Evolutionary conservation across 176 grass and related monocot genomes (phyloP).

Genomic region (Bothriochloa decipiens): DNA sequence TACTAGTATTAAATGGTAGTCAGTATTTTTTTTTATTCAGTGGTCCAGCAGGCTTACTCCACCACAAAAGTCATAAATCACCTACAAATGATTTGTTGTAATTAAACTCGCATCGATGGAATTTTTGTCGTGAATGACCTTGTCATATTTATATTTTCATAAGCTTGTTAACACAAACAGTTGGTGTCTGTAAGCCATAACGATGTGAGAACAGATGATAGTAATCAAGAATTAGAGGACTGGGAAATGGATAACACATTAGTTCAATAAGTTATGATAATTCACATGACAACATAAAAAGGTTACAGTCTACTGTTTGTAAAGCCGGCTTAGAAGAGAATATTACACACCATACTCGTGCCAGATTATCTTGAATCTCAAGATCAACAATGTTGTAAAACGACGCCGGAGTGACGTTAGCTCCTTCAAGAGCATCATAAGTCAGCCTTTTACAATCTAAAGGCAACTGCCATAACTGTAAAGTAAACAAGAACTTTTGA

Average conservation of each 20-base stretch:
- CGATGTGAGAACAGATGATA: neutral
- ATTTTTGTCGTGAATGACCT: neutral
- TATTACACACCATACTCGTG: slow-evolving; percentile 76
- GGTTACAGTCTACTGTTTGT: slow-evolving; percentile 19
- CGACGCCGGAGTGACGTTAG: slow-evolving; percentile 71
- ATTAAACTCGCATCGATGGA: slow-evolving; percentile 15
- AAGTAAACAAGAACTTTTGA: slow-evolving; percentile 28
- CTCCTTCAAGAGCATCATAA: slow-evolving; percentile 86
- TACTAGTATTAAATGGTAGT: slow-evolving; percentile 10
- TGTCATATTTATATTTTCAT: slow-evolving; percentile 24
- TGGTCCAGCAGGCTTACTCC: neutral
- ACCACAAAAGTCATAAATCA: slow-evolving; percentile 29
- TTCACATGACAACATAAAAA: slow-evolving; percentile 12
- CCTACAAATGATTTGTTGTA: slow-evolving; percentile 5
- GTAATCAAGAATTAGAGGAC: slow-evolving; percentile 17
- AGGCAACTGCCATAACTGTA: slow-evolving; percentile 80
- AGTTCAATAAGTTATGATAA: slow-evolving; percentile 23
- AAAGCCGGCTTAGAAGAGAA: slow-evolving; percentile 25
- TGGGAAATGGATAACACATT: neutral
- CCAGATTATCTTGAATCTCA: slow-evolving; percentile 96
- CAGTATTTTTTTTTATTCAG: neutral
- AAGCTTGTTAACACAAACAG: slow-evolving; percentile 20
- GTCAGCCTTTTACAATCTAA: slow-evolving; percentile 75
- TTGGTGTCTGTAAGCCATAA: slow-evolving; percentile 20
- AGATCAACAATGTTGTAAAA: slow-evolving; percentile 98